phyloP scores from a whole-genome alignment of 2,329 filamentous ascomycete species.

The Penicillium brevicompactum region DNA sequence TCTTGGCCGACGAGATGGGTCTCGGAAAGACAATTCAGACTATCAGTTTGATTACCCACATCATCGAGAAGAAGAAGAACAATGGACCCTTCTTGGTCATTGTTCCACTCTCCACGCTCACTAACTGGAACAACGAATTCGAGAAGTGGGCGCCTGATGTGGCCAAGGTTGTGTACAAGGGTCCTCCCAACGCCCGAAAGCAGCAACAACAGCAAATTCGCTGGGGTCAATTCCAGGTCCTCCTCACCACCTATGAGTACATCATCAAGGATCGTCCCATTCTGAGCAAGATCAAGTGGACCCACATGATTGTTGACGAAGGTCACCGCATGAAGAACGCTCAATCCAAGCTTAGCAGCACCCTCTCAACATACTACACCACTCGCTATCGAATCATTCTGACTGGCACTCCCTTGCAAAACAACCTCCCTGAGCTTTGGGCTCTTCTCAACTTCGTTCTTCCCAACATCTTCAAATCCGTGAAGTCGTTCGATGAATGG shows the following conservation, averaged over 20 bases:
- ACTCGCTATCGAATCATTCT: conserved; percentile 95
- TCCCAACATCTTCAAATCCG: conserved; percentile 98
- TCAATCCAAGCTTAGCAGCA: conserved; percentile 92
- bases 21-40: conserved; percentile 99
- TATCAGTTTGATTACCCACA: conserved; percentile 94
- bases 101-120: conserved; percentile 92
- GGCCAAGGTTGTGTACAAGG: conserved; percentile 91
- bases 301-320: conserved; percentile 99
- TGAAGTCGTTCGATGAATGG: conserved; percentile 99
- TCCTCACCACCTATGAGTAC: conserved; percentile 98
- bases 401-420: conserved; percentile 95
- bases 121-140: conserved; percentile 98
- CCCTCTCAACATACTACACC: conserved; percentile 91
- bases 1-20: conserved; percentile 98
- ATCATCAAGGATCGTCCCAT: conserved; percentile 98
- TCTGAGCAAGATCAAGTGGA: conserved; percentile 98
- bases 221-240: conserved; percentile 91
- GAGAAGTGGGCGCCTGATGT: conserved; percentile 97
- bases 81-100: conserved; percentile 93
- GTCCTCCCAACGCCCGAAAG: conserved; percentile 84
- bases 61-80: conserved; percentile 94
- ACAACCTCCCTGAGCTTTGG: conserved; percentile 95
- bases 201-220: conserved; percentile 91
- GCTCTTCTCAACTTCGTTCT: conserved; percentile 97
- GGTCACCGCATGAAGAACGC: conserved; percentile 99